phyloP scores from a whole-genome alignment of 1,284 basidiomycete genomes.

The Microbotryum violaceum region DNA sequence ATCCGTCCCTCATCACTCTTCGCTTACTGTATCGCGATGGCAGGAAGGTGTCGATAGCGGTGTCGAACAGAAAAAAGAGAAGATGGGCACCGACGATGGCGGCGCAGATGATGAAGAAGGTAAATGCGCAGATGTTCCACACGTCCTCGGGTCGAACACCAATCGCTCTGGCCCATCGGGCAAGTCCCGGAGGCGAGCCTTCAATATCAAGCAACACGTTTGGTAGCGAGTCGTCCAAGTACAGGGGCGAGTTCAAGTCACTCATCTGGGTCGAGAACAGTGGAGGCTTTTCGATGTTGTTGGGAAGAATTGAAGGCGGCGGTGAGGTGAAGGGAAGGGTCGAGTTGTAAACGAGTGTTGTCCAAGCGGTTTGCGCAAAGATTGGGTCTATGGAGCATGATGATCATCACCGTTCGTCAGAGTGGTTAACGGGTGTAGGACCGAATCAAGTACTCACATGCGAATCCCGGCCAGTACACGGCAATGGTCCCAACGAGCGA shows the following conservation, averaged over 20 bases:
- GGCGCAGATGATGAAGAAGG: slow-evolving; percentile 74
- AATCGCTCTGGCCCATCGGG: slow-evolving; percentile 68
- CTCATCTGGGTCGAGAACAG: slow-evolving; percentile 50
- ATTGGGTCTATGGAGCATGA: slow-evolving; percentile 59
- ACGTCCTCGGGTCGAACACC: slow-evolving; percentile 75
- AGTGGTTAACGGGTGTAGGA: not conserved
- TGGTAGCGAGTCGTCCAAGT: slow-evolving; percentile 58
- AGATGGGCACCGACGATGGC: slow-evolving; percentile 54
- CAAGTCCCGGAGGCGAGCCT: slow-evolving; percentile 44
- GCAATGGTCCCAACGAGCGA: slow-evolving; percentile 77
- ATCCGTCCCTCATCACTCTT: not conserved
- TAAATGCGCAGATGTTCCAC: slow-evolving; percentile 69
- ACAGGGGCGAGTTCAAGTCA: slow-evolving; percentile 65
- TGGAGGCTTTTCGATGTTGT: slow-evolving; percentile 32
- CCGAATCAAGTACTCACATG: slow-evolving; percentile 54
- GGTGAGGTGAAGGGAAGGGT: slow-evolving; percentile 52
- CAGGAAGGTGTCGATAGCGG: slow-evolving; percentile 15
- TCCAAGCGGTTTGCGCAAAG: slow-evolving; percentile 76
- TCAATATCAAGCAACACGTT: slow-evolving; percentile 60
- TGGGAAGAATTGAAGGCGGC: slow-evolving; percentile 57
- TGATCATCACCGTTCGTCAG: no score
- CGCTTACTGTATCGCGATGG: slow-evolving; percentile 11
- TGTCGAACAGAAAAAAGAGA: slow-evolving; percentile 22
- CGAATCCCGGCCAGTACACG: slow-evolving; percentile 85
- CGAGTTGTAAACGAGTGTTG: slow-evolving; percentile 70